These are phyloP conservation scores for Entelexis paramagnoliae DNA, from an alignment of 1,139 yeast species.

Conservation along the genomic window DNA sequence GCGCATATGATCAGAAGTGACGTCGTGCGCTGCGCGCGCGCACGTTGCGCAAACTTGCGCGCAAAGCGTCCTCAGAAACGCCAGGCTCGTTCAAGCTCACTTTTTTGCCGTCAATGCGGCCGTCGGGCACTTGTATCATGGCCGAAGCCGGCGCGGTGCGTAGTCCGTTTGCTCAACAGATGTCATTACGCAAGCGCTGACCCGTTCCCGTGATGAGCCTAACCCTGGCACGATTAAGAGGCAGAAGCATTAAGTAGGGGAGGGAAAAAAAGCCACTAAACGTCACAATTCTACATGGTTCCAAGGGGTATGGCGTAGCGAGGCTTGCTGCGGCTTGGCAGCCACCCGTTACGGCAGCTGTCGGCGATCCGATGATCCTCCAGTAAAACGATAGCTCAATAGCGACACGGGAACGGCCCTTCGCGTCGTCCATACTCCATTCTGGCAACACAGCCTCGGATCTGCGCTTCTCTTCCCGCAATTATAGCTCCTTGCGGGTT, in stretches of 20 bases:
- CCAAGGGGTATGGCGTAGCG: background rate
- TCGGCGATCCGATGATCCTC: background rate
- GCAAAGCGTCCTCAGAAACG: no score
- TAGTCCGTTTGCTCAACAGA: background rate
- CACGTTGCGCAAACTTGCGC: no score
- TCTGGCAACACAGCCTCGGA: background rate
- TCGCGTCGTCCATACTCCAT: background rate
- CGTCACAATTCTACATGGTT: slow-evolving; percentile 1
- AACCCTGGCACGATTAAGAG: background rate
- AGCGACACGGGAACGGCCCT: background rate
- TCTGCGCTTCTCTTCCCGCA: no score
- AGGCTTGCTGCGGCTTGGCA: slow-evolving; percentile 2
- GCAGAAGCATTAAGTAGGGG: background rate
- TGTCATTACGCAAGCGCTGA: background rate
- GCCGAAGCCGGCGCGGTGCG: no score
- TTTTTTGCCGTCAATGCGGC: background rate
- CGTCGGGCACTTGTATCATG: no score
- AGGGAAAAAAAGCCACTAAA: background rate
- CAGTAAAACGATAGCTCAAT: background rate
- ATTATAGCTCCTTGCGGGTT: background rate
- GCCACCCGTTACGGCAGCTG: background rate
- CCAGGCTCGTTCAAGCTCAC: no score
- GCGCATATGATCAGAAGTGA: background rate
- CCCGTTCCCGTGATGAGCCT: background rate
- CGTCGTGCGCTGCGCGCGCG: background rate